A percentile compares a stretch with the other conserved stretches of the same genome.
These are phyloP conservation scores for Populus deltoides DNA, from an alignment of 345 rosid genomes.

Conservation along the genomic window DNA sequence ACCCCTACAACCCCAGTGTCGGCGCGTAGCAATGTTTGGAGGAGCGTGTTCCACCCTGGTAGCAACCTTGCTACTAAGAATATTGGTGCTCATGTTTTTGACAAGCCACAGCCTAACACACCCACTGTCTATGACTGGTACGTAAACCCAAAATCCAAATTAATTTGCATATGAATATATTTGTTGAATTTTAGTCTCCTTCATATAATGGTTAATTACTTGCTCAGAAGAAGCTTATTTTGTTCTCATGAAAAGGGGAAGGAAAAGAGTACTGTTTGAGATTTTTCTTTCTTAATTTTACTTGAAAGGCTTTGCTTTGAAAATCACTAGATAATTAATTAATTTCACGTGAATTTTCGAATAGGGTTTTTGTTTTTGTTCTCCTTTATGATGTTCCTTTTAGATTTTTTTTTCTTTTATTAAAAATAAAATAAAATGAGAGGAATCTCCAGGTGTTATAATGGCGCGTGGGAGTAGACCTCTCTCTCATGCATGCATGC, in stretches of 20 bases:
- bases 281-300: no score
- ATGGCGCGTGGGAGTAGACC: slow-evolving; percentile 51
- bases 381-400: not conserved
- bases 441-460: not conserved
- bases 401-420: not conserved
- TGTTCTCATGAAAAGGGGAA: no score
- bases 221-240: no score
- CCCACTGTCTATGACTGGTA: slow-evolving; percentile 97
- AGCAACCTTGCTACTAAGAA: slow-evolving; percentile 81
- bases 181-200: no score
- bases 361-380: not conserved
- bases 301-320: no score
- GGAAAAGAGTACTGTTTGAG: no score
- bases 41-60: slow-evolving; percentile 95
- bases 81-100: slow-evolving; percentile 61
- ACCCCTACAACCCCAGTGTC: slow-evolving; percentile 64
- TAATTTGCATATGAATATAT: not conserved
- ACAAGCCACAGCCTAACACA: slow-evolving; percentile 77
- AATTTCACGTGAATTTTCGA: no score
- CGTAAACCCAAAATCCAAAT: not conserved
- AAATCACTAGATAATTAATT: no score
- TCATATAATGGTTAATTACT: no score
- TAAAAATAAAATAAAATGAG: no score
- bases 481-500: slow-evolving; percentile 15
- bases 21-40: slow-evolving; percentile 82